phyloP scores from a whole-genome alignment of 192 early-diverging fungal genomes.

The Piromyces sp. region DNA sequence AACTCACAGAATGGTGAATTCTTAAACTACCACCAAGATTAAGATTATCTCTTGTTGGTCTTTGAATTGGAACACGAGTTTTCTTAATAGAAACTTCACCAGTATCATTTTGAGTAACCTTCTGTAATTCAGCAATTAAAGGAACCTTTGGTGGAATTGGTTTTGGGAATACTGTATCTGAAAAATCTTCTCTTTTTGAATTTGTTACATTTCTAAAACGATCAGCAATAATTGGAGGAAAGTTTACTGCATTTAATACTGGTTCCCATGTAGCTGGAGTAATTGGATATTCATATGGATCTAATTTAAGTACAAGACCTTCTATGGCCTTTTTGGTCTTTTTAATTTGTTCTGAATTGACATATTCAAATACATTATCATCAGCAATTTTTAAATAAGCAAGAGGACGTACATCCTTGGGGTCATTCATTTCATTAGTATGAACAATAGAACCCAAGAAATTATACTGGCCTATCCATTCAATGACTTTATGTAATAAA shows the following conservation, averaged over 20 bases:
- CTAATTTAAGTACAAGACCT: background rate
- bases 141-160: background rate
- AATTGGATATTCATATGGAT: background rate
- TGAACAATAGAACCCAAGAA: background rate
- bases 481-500: background rate
- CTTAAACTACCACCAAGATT: background rate
- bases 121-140: background rate
- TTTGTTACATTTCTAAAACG: background rate
- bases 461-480: background rate
- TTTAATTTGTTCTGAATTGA: background rate
- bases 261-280: background rate
- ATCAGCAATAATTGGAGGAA: background rate
- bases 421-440: background rate
- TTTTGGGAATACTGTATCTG: background rate
- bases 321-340: background rate
- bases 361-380: background rate
- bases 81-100: background rate
- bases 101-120: background rate
- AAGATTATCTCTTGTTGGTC: background rate
- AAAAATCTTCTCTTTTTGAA: background rate
- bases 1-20: background rate
- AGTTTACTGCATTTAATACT: background rate
- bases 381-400: background rate
- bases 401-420: background rate
- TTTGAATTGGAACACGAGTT: background rate